These are phyloP conservation scores for Raffaelea albimanens DNA, from an alignment of 2,329 filamentous ascomycete genomes.

Conservation along the genomic window DNA sequence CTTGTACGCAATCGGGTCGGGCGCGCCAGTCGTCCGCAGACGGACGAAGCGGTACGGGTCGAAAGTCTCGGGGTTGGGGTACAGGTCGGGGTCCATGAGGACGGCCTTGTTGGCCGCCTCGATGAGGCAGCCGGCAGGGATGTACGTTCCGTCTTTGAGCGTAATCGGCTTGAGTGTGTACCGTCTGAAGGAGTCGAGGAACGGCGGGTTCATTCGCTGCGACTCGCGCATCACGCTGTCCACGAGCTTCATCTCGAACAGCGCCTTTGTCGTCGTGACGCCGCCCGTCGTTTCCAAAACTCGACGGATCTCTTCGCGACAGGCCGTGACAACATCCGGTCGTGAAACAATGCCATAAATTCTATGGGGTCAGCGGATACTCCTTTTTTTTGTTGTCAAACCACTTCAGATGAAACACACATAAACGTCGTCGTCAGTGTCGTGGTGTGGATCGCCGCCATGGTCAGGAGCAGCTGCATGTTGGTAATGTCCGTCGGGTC, in stretches of 20 bases:
- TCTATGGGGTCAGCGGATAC: neutral
- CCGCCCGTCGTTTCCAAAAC: neutral
- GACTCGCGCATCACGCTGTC: slow-evolving; percentile 23
- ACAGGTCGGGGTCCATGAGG: slow-evolving; percentile 25
- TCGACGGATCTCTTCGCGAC: neutral
- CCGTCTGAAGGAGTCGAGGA: slow-evolving; percentile 34
- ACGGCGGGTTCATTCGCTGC: slow-evolving; percentile 16
- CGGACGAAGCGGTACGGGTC: slow-evolving; percentile 26
- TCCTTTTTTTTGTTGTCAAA: neutral
- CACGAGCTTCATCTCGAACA: slow-evolving; percentile 30
- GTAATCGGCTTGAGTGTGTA: slow-evolving; percentile 34
- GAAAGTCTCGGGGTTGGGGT: slow-evolving; percentile 25
- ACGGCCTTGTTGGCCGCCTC: slow-evolving; percentile 28
- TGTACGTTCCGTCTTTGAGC: slow-evolving; percentile 44
- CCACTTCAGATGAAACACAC: neutral
- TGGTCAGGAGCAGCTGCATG: slow-evolving; percentile 32
- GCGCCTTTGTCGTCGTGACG: slow-evolving; percentile 29
- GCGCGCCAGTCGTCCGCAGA: neutral
- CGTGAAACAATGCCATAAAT: neutral
- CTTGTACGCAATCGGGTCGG: neutral
- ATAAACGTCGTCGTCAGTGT: slow-evolving; percentile 22
- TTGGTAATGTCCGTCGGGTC: slow-evolving; percentile 27
- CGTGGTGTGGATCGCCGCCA: slow-evolving; percentile 44
- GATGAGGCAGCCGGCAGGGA: slow-evolving; percentile 32
- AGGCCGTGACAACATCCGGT: neutral